Conservation (phyloP, 495 filamentous ascomycete species). For the Aspergillus hancockii region DNA sequence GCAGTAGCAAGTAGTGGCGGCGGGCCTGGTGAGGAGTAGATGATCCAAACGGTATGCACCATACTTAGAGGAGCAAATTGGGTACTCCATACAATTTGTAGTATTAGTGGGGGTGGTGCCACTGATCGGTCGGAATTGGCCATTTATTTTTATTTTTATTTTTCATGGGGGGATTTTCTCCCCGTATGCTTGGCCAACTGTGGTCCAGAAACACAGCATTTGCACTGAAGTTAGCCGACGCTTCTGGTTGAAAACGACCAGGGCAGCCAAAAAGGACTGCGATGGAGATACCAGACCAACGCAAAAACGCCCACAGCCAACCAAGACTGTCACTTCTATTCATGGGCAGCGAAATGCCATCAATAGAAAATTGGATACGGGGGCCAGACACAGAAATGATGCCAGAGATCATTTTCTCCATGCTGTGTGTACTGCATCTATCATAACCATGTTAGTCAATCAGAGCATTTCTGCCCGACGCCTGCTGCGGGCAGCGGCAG, state of each 20-base stretch:
- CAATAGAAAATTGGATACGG: constrained; percentile 2
- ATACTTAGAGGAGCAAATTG: constrained; percentile 13
- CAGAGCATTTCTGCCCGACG: constrained; percentile 41
- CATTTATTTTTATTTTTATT: constrained; percentile 1
- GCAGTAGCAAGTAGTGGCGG: constrained; percentile 22
- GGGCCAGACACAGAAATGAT: background rate
- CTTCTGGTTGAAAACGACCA: constrained; percentile 2
- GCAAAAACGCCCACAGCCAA: constrained; percentile 7
- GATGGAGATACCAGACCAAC: constrained; percentile 6
- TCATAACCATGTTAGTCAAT: constrained; percentile 9
- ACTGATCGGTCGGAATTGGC: constrained; percentile 15
- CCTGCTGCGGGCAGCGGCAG: constrained; percentile 33
- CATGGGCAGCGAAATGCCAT: constrained; percentile 10
- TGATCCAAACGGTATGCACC: constrained; percentile 12
- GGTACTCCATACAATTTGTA: constrained; percentile 14
- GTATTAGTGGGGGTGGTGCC: constrained; percentile 25
- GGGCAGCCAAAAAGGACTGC: background rate
- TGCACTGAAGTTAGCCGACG: constrained; percentile 1
- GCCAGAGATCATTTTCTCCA: background rate
- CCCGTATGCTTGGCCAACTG: background rate
- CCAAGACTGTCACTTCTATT: background rate
- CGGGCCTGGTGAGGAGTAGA: constrained; percentile 12
- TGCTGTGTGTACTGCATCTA: constrained; percentile 1
- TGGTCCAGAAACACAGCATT: constrained; percentile 2
- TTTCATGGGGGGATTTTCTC: background rate